These are phyloP conservation scores for Grosmannia huntii DNA, from an alignment of 2,329 filamentous ascomycete species.

Conservation along the genomic window DNA sequence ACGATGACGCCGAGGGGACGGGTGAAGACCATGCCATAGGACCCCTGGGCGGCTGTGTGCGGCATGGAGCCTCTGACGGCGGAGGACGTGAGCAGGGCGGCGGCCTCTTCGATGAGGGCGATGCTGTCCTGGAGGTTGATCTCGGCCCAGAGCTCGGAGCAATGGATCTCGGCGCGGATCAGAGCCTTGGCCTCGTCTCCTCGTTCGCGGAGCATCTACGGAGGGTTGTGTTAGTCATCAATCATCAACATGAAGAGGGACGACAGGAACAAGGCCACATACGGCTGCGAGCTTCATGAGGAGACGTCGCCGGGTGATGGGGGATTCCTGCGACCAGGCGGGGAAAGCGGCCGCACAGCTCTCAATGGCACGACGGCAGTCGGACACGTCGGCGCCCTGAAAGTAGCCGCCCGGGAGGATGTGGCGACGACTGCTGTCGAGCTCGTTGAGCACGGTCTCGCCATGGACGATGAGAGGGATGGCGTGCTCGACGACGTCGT, in stretches of 20 bases:
- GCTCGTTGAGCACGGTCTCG: not conserved
- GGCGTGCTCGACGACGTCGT: not conserved
- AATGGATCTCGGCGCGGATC: not conserved
- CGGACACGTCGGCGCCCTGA: not conserved
- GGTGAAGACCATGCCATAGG: not conserved
- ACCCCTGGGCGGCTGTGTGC: not conserved
- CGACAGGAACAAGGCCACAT: not conserved
- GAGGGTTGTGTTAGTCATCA: not conserved
- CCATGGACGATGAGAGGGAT: not conserved
- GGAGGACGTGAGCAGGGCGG: not conserved
- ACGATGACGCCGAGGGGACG: conserved; percentile 53
- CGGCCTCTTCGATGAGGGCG: not conserved
- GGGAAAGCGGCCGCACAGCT: not conserved
- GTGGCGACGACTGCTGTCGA: not conserved
- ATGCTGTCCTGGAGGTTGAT: not conserved
- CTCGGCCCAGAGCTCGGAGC: not conserved
- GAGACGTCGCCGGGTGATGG: not conserved
- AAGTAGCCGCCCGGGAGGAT: not conserved
- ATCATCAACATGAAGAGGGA: not conserved
- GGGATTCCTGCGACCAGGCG: not conserved
- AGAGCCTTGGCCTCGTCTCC: not conserved
- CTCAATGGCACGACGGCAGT: not conserved
- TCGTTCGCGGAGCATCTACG: not conserved
- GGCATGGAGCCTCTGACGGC: not conserved
- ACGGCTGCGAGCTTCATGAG: not conserved